Evolutionary conservation across 768 basidiomycete species (phyloP).

Genomic region (Pleurotus tuoliensis): DNA sequence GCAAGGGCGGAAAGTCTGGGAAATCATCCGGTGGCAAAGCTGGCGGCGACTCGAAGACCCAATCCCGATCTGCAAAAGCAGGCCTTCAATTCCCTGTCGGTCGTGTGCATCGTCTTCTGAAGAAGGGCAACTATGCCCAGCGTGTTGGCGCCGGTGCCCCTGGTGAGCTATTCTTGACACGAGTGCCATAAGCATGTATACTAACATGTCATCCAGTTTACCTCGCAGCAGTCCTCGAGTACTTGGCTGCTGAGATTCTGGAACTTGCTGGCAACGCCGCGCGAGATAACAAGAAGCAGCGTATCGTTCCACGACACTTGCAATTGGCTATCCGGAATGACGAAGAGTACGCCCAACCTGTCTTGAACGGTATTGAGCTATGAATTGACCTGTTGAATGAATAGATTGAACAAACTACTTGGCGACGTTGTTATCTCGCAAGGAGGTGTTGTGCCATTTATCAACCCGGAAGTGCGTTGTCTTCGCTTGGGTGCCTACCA

Average conservation of each 20-base stretch:
- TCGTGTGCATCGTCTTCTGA: constrained; percentile 87
- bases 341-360: constrained; percentile 53
- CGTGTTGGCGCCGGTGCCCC: constrained; percentile 90
- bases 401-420: constrained; percentile 68
- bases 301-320: constrained; percentile 91
- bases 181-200: no score
- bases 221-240: constrained; percentile 87
- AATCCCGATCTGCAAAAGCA: constrained; percentile 70
- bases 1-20: constrained; percentile 25
- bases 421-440: constrained; percentile 82
- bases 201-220: constrained; percentile 49
- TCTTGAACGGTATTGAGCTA: background rate
- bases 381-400: background rate
- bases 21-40: constrained; percentile 45
- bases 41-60: constrained; percentile 46
- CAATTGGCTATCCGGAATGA: constrained; percentile 92
- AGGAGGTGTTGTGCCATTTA: constrained; percentile 80
- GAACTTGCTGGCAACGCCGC: constrained; percentile 89
- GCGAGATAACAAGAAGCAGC: constrained; percentile 83
- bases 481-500: background rate
- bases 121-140: constrained; percentile 84
- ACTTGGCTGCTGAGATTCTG: constrained; percentile 90
- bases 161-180: constrained; percentile 34
- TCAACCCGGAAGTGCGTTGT: constrained; percentile 38
- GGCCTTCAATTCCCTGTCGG: constrained; percentile 86